phyloP scores from a whole-genome alignment of 2,329 filamentous ascomycete species.

The Colletotrichum euphorbiae region DNA sequence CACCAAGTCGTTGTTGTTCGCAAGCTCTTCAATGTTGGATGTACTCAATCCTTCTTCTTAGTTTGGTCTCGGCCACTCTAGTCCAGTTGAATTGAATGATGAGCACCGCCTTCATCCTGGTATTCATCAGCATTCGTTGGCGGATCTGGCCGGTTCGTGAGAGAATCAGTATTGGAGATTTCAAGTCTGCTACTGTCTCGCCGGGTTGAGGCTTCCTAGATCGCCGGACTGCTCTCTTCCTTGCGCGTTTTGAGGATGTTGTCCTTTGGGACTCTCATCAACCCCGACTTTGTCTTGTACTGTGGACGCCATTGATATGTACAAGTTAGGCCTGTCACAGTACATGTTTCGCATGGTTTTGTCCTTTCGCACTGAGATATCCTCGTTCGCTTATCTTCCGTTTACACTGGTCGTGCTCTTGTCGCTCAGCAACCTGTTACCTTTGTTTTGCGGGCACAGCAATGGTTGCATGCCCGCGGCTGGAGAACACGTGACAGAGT shows the following conservation, averaged over 20 bases:
- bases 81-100: no score
- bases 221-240: neutral
- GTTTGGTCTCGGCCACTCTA: no score
- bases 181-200: neutral
- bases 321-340: slow-evolving; percentile 1
- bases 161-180: neutral
- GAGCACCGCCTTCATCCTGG: no score
- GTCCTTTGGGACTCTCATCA: neutral
- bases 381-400: neutral
- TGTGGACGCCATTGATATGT: slow-evolving; percentile 1
- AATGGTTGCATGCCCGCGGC: slow-evolving; percentile 12
- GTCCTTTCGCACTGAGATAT: slow-evolving; percentile 6
- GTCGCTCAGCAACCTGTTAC: neutral
- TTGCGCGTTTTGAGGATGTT: neutral
- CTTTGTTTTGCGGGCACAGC: slow-evolving; percentile 8
- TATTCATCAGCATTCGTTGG: no score
- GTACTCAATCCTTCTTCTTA: no score
- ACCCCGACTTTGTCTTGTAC: neutral
- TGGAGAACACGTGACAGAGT: slow-evolving; percentile 4
- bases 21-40: no score
- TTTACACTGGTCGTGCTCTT: no score
- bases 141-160: neutral
- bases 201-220: neutral
- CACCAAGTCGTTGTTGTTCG: no score
- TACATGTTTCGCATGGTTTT: neutral